Conservation (phyloP, 2,329 filamentous ascomycete species). For the Lithohypha guttulata region DNA sequence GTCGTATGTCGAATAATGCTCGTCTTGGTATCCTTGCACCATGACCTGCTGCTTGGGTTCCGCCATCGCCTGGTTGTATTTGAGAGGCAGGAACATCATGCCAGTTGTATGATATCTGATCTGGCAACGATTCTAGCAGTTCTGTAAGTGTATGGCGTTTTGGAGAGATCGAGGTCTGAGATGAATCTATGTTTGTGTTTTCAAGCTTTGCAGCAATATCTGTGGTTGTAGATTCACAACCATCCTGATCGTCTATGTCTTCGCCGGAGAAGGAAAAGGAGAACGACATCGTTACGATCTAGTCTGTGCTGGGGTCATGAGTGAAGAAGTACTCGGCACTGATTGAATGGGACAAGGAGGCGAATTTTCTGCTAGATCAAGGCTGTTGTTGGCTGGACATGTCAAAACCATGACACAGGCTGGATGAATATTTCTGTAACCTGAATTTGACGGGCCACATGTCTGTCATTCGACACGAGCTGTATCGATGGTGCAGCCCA, state of each 20-base stretch:
- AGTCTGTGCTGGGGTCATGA: too few species aligned
- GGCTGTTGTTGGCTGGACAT: too few species aligned
- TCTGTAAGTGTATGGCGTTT: constrained; percentile 36
- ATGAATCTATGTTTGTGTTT: constrained; percentile 10
- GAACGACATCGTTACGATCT: constrained; percentile 29
- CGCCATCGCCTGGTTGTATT: background rate
- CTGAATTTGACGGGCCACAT: too few species aligned
- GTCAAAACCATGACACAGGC: too few species aligned
- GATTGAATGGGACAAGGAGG: too few species aligned
- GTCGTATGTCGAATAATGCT: constrained; percentile 52
- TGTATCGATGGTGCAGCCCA: too few species aligned
- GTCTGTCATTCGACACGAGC: too few species aligned
- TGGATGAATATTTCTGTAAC: too few species aligned
- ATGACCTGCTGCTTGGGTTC: background rate
- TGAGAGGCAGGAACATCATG: constrained; percentile 34
- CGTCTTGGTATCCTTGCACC: constrained; percentile 30
- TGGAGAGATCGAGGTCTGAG: constrained; percentile 22
- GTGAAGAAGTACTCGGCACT: constrained; percentile 5
- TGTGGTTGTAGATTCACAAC: constrained; percentile 25
- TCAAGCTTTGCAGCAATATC: constrained; percentile 18
- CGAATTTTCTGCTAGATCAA: too few species aligned
- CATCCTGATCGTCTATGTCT: constrained; percentile 40
- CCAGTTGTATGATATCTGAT: constrained; percentile 49
- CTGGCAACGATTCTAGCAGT: constrained; percentile 45
- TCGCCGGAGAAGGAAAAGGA: constrained; percentile 50